Evolutionary conservation across 208 protist genomes (phyloP).

Genomic region (Crithidia bombi): DNA sequence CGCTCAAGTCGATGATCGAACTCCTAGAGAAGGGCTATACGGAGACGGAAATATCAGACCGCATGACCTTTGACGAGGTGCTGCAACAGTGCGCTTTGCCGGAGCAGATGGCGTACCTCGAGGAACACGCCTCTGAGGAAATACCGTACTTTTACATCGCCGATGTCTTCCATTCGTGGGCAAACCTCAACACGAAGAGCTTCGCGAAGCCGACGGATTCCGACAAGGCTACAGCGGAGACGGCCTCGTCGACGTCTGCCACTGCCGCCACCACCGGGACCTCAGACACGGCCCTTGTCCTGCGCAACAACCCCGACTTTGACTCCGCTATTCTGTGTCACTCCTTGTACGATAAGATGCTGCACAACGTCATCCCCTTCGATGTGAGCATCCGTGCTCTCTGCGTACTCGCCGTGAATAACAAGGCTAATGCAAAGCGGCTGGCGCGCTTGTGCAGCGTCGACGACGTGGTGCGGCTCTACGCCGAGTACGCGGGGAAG

Average conservation of each 20-base stretch:
- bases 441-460: conserved; percentile 38
- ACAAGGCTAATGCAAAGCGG: conserved; percentile 48
- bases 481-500: conserved; percentile 47
- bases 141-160: conserved; percentile 93
- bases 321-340: conserved; percentile 64
- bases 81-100: conserved; percentile 66
- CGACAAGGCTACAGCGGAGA: background rate
- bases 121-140: conserved; percentile 81
- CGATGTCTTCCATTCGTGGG: conserved; percentile 87
- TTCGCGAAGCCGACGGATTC: conserved; percentile 29
- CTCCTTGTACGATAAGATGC: conserved; percentile 71
- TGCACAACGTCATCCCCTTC: conserved; percentile 76
- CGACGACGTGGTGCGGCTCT: conserved; percentile 48
- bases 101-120: conserved; percentile 82
- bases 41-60: conserved; percentile 39
- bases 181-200: conserved; percentile 47
- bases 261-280: background rate
- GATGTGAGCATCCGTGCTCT: conserved; percentile 75
- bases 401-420: conserved; percentile 65
- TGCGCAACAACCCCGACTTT: conserved; percentile 44
- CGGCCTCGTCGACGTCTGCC: background rate
- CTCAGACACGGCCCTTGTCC: background rate
- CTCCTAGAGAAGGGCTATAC: conserved; percentile 50
- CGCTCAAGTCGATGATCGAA: conserved; percentile 56
- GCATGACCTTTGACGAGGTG: conserved; percentile 82